phyloP scores from a whole-genome alignment of 2,329 filamentous ascomycete genomes.

The Onygenales sp. region DNA sequence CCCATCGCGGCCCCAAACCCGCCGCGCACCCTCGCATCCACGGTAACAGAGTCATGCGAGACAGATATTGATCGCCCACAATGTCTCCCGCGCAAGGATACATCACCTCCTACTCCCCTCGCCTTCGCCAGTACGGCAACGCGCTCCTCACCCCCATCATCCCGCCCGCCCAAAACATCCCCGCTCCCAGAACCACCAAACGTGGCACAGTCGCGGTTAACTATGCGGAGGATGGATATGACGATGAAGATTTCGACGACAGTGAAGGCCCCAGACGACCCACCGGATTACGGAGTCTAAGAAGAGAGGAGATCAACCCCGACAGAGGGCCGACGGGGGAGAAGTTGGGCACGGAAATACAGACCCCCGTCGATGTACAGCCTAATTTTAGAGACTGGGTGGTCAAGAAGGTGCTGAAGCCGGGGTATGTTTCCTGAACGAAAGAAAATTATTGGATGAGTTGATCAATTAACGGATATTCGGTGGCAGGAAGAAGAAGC shows the following conservation, averaged over 20 bases:
- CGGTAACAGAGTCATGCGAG: not conserved
- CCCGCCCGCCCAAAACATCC: constrained; percentile 56
- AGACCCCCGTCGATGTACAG: constrained; percentile 70
- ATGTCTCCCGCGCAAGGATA: constrained; percentile 55
- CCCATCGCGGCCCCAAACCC: too few species aligned
- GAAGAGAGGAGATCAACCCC: constrained; percentile 62
- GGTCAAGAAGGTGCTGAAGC: constrained; percentile 52
- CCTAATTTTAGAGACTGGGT: constrained; percentile 96
- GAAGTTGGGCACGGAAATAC: constrained; percentile 74
- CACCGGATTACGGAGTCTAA: constrained; percentile 73
- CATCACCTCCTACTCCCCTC: constrained; percentile 82
- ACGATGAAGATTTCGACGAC: constrained; percentile 56
- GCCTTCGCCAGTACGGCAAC: constrained; percentile 83
- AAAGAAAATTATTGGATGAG: not conserved
- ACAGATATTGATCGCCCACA: constrained; percentile 1
- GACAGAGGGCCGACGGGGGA: constrained; percentile 58
- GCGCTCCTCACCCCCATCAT: constrained; percentile 79
- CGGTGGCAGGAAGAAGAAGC: constrained; percentile 44
- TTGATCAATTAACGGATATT: not conserved
- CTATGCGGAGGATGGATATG: constrained; percentile 93
- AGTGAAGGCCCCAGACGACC: constrained; percentile 61
- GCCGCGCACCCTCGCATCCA: too few species aligned
- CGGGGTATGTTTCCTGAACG: constrained; percentile 27
- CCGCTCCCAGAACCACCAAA: constrained; percentile 79
- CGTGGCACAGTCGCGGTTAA: constrained; percentile 94